Percentiles rank a stretch among this genome's conserved stretches.
phyloP scores from a whole-genome alignment of 1,284 basidiomycete species.

The Afroboletus lepidellus region DNA sequence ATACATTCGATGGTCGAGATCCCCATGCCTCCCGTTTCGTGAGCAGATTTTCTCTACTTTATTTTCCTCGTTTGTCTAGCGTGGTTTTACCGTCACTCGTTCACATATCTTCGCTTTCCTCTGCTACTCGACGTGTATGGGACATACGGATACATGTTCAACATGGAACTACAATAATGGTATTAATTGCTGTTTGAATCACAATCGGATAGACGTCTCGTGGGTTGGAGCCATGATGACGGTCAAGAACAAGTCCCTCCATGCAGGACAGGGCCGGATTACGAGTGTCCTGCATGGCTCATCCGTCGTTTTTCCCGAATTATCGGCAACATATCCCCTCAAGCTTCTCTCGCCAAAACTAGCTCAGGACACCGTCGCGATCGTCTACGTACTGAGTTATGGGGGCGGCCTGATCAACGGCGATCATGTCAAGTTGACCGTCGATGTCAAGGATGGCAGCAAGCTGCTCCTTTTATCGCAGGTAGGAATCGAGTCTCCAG shows the following conservation, averaged over 20 bases:
- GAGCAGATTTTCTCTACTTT: conserved; percentile 28
- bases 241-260: conserved; percentile 32
- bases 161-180: conserved; percentile 29
- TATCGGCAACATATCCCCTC: conserved; percentile 85
- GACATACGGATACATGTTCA: conserved; percentile 36
- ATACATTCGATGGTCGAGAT: conserved; percentile 22
- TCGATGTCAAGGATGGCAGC: conserved; percentile 58
- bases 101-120: conserved; percentile 15
- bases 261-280: conserved; percentile 56
- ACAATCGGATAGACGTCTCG: background rate
- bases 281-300: conserved; percentile 49
- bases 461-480: conserved; percentile 77
- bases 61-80: conserved; percentile 22
- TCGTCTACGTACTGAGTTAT: conserved; percentile 84
- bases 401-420: conserved; percentile 94
- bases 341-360: conserved; percentile 81
- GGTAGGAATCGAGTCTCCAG: conserved; percentile 42
- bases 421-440: conserved; percentile 68
- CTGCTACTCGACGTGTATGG: conserved; percentile 33
- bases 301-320: conserved; percentile 66
- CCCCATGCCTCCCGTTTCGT: conserved; percentile 31
- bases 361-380: conserved; percentile 49
- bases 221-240: conserved; percentile 1
- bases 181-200: conserved; percentile 18
- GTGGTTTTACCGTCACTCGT: conserved; percentile 26